phyloP scores from a whole-genome alignment of 768 basidiomycete species.

The Lactarius hatsudake region DNA sequence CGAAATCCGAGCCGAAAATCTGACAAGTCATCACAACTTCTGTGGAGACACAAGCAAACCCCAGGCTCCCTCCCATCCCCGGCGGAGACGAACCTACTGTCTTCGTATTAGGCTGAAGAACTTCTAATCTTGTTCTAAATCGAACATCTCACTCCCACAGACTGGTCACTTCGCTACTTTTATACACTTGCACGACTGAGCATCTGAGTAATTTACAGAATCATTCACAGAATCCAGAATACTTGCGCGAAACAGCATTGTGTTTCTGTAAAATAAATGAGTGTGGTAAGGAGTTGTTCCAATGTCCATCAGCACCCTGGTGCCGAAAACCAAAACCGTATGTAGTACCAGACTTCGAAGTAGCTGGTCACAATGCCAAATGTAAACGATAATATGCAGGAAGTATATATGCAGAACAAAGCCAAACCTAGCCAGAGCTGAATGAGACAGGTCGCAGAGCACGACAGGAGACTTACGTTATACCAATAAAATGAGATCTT shows the following conservation, averaged over 20 bases:
- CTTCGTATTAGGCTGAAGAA: background rate
- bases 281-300: background rate
- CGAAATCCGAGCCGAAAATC: background rate
- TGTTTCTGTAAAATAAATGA: background rate
- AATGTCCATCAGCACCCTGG: slow-evolving; percentile 1
- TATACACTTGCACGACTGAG: background rate
- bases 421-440: slow-evolving; percentile 19
- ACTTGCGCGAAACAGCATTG: background rate
- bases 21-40: background rate
- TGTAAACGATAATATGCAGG: slow-evolving; percentile 24
- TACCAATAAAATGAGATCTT: slow-evolving; percentile 29
- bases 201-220: background rate
- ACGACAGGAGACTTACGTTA: slow-evolving; percentile 18
- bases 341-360: background rate
- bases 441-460: background rate
- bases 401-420: slow-evolving; percentile 22
- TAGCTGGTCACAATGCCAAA: background rate
- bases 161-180: background rate
- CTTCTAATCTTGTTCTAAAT: background rate
- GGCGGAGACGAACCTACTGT: background rate
- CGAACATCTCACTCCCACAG: background rate
- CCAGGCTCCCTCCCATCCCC: background rate
- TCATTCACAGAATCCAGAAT: background rate
- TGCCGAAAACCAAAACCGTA: background rate
- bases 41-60: background rate